Conservation (phyloP, 2,329 filamentous ascomycete species). For the Clonostachys byssicola region DNA sequence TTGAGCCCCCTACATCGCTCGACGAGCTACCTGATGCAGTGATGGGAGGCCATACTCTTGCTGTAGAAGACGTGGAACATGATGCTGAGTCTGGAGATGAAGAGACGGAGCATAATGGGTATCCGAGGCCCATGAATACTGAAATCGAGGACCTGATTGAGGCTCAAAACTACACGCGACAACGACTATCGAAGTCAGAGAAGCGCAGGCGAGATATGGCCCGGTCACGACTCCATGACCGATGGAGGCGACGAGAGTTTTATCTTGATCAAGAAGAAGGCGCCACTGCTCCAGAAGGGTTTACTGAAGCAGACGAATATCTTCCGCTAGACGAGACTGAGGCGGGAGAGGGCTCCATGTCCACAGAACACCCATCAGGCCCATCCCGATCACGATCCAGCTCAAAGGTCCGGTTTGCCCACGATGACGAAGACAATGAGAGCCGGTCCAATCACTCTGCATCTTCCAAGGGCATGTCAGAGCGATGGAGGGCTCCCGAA, state of each 20-base stretch:
- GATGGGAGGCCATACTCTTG: constrained; percentile 19
- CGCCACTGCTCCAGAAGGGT: constrained; percentile 57
- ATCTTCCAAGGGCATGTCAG: constrained; percentile 67
- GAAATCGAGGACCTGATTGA: constrained; percentile 36
- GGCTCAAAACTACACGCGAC: constrained; percentile 26
- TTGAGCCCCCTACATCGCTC: constrained; percentile 39
- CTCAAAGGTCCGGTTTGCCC: constrained; percentile 74
- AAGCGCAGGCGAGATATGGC: constrained; percentile 37
- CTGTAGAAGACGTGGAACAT: constrained; percentile 12
- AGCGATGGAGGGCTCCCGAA: constrained; percentile 74
- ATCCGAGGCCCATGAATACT: constrained; percentile 16
- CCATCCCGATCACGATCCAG: constrained; percentile 66
- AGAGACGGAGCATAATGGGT: too few species aligned
- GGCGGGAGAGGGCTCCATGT: constrained; percentile 37
- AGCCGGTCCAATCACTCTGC: constrained; percentile 68
- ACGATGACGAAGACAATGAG: constrained; percentile 67
- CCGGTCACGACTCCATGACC: constrained; percentile 56
- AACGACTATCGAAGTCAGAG: constrained; percentile 27
- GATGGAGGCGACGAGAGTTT: constrained; percentile 75
- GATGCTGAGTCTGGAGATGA: constrained; percentile 2
- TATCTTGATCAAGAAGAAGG: constrained; percentile 87
- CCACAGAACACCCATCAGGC: constrained; percentile 24
- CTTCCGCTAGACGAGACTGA: background rate
- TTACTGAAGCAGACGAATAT: constrained; percentile 21
- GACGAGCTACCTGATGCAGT: constrained; percentile 36